Percentiles rank a stretch among this genome's conserved stretches.
phyloP scores from a whole-genome alignment of 352 stramenopile species.

The Globisporangium lucens region DNA sequence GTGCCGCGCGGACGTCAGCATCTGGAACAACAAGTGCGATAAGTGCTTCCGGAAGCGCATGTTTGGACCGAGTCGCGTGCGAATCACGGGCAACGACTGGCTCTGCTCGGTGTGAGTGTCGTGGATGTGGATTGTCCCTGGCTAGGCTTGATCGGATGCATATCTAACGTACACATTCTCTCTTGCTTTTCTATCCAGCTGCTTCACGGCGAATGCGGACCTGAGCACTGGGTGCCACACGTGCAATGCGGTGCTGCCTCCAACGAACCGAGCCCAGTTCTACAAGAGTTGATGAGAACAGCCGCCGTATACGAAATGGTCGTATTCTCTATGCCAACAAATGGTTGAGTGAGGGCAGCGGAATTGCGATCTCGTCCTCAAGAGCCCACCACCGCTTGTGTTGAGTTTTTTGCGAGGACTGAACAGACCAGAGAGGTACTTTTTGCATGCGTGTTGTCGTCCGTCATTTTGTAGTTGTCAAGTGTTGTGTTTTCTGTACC shows the following conservation, averaged over 20 bases:
- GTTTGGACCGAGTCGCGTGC: constrained; percentile 47
- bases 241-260: constrained; percentile 35
- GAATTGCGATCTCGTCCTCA: background rate
- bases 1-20: constrained; percentile 56
- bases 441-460: background rate
- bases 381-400: background rate
- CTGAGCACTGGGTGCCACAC: constrained; percentile 34
- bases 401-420: background rate
- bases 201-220: constrained; percentile 48
- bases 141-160: background rate
- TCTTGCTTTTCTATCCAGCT: constrained; percentile 23
- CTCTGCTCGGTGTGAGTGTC: constrained; percentile 66
- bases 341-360: too few relatives aligned
- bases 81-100: constrained; percentile 46
- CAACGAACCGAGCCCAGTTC: constrained; percentile 18
- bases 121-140: background rate
- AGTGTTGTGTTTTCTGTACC: background rate
- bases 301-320: background rate
- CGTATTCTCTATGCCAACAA: background rate
- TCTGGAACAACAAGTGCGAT: constrained; percentile 55
- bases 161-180: background rate
- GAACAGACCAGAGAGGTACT: background rate
- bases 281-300: constrained; percentile 10
- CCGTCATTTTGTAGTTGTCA: background rate
- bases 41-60: constrained; percentile 46